Conservation (phyloP, 805 yeast species). For the Torulaspora quercuum region DNA sequence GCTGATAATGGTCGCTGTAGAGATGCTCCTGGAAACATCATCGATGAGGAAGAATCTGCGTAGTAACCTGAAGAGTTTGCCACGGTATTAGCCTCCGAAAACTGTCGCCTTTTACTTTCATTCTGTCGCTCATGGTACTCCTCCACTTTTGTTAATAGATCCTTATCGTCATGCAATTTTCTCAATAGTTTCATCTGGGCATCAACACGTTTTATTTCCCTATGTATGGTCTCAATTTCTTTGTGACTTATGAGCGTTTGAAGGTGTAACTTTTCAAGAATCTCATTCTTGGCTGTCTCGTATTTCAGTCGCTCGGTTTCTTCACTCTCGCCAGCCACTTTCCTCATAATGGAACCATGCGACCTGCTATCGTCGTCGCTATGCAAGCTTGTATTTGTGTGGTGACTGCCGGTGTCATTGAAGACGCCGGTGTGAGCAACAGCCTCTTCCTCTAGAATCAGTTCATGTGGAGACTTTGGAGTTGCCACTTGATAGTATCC, state of each 20-base stretch:
- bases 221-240: constrained; percentile 49
- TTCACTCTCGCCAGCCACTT: constrained; percentile 26
- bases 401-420: constrained; percentile 9
- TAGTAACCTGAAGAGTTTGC: constrained; percentile 40
- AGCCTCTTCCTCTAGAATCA: constrained; percentile 28
- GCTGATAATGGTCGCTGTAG: constrained; percentile 15
- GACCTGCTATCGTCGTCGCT: constrained; percentile 7
- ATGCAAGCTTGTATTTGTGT: constrained; percentile 7
- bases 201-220: constrained; percentile 55
- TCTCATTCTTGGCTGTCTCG: constrained; percentile 34
- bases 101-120: constrained; percentile 29
- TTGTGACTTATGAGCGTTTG: constrained; percentile 59
- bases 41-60: constrained; percentile 34
- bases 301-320: constrained; percentile 32
- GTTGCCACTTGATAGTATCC: constrained; percentile 42
- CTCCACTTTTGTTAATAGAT: constrained; percentile 25
- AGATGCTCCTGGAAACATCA: constrained; percentile 7
- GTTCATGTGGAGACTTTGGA: constrained; percentile 44
- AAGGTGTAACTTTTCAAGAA: constrained; percentile 50
- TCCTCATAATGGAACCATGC: constrained; percentile 7
- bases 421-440: constrained; percentile 9
- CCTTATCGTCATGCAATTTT: constrained; percentile 39
- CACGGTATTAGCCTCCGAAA: constrained; percentile 31
- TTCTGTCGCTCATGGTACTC: constrained; percentile 17
- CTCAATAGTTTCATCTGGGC: constrained; percentile 53